Percentiles rank a stretch among this genome's conserved stretches.
Evolutionary conservation across 176 grass and related monocot genomes (phyloP).

Genomic region (Carex cristatella): DNA sequence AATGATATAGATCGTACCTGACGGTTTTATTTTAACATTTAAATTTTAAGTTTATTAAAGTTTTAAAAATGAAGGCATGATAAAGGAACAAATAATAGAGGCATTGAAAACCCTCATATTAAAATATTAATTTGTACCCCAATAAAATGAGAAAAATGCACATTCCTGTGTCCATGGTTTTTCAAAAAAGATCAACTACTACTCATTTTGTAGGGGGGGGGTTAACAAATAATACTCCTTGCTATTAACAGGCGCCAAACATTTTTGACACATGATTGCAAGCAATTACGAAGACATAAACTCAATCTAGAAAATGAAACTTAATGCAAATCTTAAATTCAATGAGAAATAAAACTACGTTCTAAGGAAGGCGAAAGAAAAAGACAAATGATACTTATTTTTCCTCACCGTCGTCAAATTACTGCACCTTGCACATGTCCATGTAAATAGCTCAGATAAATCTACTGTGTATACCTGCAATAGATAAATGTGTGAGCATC

Average conservation of each 20-base stretch:
- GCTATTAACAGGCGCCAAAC: neutral
- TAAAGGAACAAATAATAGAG: too few species aligned
- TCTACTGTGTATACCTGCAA: slow-evolving; percentile 58
- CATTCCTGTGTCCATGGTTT: neutral
- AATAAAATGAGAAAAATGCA: slow-evolving; percentile 5
- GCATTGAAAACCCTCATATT: neutral
- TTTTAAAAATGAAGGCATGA: too few species aligned
- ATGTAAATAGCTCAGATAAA: slow-evolving; percentile 53
- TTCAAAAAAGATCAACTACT: neutral
- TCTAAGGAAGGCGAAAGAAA: slow-evolving; percentile 4
- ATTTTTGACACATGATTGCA: neutral
- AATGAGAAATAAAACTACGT: slow-evolving; percentile 6
- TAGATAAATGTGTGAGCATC: slow-evolving; percentile 1
- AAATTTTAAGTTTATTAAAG: too few species aligned
- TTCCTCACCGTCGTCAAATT: slow-evolving; percentile 58
- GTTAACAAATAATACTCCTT: neutral
- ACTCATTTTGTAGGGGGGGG: neutral
- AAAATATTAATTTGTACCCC: neutral
- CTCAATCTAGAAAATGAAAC: slow-evolving; percentile 17
- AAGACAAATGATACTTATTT: neutral
- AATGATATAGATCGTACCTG: too few species aligned
- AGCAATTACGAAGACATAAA: neutral
- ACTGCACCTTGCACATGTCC: slow-evolving; percentile 90
- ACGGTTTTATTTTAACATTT: too few species aligned
- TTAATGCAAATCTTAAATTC: neutral